These are phyloP conservation scores for Fonsecaea multimorphosa DNA, from an alignment of 2,329 filamentous ascomycete species.

Conservation along the genomic window DNA sequence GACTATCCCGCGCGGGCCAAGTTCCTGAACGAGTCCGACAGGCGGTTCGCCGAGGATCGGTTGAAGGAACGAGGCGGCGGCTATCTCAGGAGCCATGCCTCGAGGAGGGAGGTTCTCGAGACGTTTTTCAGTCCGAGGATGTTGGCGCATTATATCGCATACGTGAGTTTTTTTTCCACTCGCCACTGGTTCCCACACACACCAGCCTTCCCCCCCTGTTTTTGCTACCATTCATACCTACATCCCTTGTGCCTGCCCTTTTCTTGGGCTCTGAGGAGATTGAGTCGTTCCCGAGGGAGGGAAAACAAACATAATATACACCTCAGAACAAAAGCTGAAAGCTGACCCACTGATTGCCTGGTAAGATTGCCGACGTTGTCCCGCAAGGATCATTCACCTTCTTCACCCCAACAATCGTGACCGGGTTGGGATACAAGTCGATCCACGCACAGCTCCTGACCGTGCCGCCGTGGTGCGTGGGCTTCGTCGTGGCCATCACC, in stretches of 20 bases:
- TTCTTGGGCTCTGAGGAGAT: too few species aligned
- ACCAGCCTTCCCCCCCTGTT: too few species aligned
- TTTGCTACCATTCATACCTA: too few species aligned
- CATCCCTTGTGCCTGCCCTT: too few species aligned
- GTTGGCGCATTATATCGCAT: constrained; percentile 37
- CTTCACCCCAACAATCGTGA: constrained; percentile 37
- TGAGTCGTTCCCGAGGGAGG: too few species aligned
- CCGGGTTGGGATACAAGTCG: constrained; percentile 36
- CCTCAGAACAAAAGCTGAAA: too few species aligned
- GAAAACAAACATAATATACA: too few species aligned
- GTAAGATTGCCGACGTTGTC: constrained; percentile 37
- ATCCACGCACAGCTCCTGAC: constrained; percentile 41
- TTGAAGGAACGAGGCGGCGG: constrained; percentile 51
- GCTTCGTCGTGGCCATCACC: constrained; percentile 33
- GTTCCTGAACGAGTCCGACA: constrained; percentile 54
- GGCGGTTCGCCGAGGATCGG: constrained; percentile 51
- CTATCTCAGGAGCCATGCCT: constrained; percentile 33
- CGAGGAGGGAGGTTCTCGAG: constrained; percentile 26
- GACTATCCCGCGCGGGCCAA: constrained; percentile 52
- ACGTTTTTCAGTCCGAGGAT: constrained; percentile 35
- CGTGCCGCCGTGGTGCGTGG: constrained; percentile 39
- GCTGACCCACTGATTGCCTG: too few species aligned
- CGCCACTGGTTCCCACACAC: too few species aligned
- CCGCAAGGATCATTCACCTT: constrained; percentile 36
- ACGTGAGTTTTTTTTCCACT: constrained; percentile 23